phyloP scores from a whole-genome alignment of 2,329 filamentous ascomycete species.

The Aspergillus persii region DNA sequence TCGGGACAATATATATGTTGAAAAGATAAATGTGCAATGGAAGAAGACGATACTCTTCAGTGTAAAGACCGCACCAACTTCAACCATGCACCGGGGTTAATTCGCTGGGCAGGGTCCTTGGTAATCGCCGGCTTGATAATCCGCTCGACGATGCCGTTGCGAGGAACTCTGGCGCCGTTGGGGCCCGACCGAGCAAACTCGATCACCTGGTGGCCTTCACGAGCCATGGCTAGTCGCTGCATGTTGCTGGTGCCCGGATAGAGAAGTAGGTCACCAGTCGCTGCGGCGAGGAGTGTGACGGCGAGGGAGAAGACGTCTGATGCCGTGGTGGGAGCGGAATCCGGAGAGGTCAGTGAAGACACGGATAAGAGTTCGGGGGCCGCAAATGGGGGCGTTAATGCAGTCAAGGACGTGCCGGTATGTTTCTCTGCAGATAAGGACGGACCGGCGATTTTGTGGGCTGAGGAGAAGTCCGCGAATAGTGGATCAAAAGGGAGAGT shows the following conservation, averaged over 20 bases:
- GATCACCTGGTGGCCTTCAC: constrained; percentile 44
- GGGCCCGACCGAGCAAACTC: constrained; percentile 39
- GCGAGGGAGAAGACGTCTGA: constrained; percentile 49
- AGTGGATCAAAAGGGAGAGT: constrained; percentile 41
- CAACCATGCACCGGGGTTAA: constrained; percentile 33
- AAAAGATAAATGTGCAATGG: not conserved
- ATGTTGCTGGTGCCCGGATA: constrained; percentile 41
- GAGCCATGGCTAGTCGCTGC: constrained; percentile 44
- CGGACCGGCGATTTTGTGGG: constrained; percentile 21
- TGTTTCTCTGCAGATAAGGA: constrained; percentile 12
- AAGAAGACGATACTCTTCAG: not conserved
- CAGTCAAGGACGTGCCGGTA: constrained; percentile 31
- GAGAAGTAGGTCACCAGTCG: constrained; percentile 45
- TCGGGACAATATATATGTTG: not conserved
- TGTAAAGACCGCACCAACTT: constrained; percentile 15
- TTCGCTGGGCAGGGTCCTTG: constrained; percentile 37
- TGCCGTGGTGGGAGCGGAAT: constrained; percentile 34
- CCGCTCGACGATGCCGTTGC: constrained; percentile 41
- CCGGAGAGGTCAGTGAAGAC: constrained; percentile 34
- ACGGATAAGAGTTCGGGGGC: constrained; percentile 45
- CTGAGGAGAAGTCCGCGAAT: constrained; percentile 47
- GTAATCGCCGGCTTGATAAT: constrained; percentile 38
- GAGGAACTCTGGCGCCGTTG: constrained; percentile 39
- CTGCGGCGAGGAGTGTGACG: constrained; percentile 45
- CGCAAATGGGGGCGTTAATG: constrained; percentile 46